Conservation (phyloP, 768 basidiomycete species). For the Psilocybe tampanensis region DNA sequence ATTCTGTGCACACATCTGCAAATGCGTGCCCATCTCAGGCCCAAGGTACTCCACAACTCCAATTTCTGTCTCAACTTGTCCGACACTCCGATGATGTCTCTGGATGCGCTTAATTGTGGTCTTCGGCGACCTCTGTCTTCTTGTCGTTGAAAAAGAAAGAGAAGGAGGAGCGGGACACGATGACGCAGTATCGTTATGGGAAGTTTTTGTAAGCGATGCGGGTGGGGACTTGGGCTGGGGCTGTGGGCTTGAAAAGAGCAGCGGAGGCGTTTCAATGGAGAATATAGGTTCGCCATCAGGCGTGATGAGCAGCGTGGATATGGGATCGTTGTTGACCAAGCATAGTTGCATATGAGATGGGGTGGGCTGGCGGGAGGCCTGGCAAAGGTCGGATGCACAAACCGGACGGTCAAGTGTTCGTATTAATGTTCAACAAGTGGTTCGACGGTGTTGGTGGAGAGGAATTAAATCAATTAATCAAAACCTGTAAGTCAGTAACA, state of each 20-base stretch:
- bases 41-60: slow-evolving; percentile 30
- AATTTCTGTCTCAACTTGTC: slow-evolving; percentile 34
- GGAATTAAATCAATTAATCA: no score
- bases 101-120: slow-evolving; percentile 33
- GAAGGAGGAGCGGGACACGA: no score
- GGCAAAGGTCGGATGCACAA: no score
- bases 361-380: not conserved
- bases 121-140: slow-evolving; percentile 14
- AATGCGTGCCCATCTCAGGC: slow-evolving; percentile 20
- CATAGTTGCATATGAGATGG: slow-evolving; percentile 30
- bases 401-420: no score
- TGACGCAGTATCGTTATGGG: no score
- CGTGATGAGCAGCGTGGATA: slow-evolving; percentile 34
- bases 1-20: slow-evolving; percentile 23
- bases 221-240: no score
- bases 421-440: not conserved
- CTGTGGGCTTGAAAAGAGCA: not conserved
- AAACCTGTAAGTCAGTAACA: not conserved
- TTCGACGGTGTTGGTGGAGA: not conserved
- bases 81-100: slow-evolving; percentile 24
- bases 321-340: slow-evolving; percentile 41
- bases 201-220: no score
- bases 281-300: slow-evolving; percentile 35
- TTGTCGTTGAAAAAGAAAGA: not conserved
- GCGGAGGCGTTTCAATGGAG: slow-evolving; percentile 30